Base-by-base conservation (phyloP, 1,284 basidiomycete genomes). In the Ceratobasidium sp. region DNA sequence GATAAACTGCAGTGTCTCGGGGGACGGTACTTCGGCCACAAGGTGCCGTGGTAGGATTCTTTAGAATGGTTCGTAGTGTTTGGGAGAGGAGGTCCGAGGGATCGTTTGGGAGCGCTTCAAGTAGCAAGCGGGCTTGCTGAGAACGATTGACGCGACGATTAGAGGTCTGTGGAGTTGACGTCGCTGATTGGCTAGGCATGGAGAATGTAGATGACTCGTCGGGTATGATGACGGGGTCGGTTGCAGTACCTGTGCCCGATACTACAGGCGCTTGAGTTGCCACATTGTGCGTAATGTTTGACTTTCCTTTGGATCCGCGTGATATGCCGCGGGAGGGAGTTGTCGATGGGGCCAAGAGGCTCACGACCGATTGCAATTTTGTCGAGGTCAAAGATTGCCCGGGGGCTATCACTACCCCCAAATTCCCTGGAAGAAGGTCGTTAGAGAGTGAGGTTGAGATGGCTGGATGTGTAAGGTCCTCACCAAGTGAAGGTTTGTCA, bases 61-160 rank as follows among this genome's bases (percentile, higher is more conserved):
- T 64, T 15, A 64, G 42, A n/a, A 64, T 64, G 22, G 47, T 64
- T 7, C 47, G 47, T 12, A 64, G 60, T 3, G 60, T 64, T 42
- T 64, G 47, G 31, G 60, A 52, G 17, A 64, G 60, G n/a, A 64
- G 22, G 20, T 64, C 60, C 15, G 47, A 50, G 25, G 60, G 60
- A 34, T 64, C 60, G 34, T n/a, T 42, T 1, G 60, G 60, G 10
- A 64, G 60, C 5, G 47, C 47, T 38, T 64, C 49, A 29, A 64
- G 60, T 17, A 64, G 17, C 17, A 47, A 17, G 25, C 42, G 49
- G 5, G 60, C 60, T 38, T 64, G 29, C 40, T 64, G 60, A 15
- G 60, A 64, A 7, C 60, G 60, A n/a, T 31, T 64, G 25, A 52
- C 15, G 15, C 60, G 60, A 10, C 60, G 60, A n/a, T 29, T 27